Evolutionary conservation across 2,329 filamentous ascomycete species (phyloP), one percentile per base, ranked within the genome.

Genomic region (Coniochaeta ligniaria): DNA sequence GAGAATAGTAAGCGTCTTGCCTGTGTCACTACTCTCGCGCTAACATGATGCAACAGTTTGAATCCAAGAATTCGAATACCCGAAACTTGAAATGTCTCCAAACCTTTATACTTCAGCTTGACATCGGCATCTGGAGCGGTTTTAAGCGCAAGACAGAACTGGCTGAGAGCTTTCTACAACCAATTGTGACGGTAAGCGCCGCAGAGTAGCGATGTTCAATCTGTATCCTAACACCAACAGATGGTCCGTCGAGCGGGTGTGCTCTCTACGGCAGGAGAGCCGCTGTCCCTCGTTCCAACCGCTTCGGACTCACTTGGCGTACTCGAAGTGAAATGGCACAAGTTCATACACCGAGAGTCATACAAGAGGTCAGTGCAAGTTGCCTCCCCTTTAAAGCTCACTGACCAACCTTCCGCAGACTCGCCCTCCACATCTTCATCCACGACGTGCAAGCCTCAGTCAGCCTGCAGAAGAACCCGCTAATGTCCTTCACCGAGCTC

Each of bases 81-180:
- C 74, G 83, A 33, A 47, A 47, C 43, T 16, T 47, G 43, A 47
- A 47, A 11, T 47, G 43, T 47, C 43, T 47, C 33, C 81, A 83
- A 65, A 78, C 78, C 2, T 80, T 78, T 58, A 70, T 80, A 17
- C 66, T 85, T 4, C 70, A 74, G 50, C 72, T 85, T 2, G 78
- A 83, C 60, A 75, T 83, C 35, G 82, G 82, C 1, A 71, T 85
- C 55, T 86, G 83, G 83, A 83, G 80, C 63, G 83, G 83, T 4
- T 82, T 83, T 60, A 81, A 80, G 63, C 77, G 83, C 28, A 82
- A 83, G 65, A 85, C 83, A 71, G 83, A 86, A 64, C 79, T 85
- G 36, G 77, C 82, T 0, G 83, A 85, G 66, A 83, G 82, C 59
- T 84, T 84, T 65, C 72, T 79, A 43, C 80, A 83, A 63, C 78